Percentiles rank a stretch among this genome's conserved stretches.
Evolutionary conservation across 2,329 filamentous ascomycete species (phyloP).

Genomic region (Celoporthe dispersa): DNA sequence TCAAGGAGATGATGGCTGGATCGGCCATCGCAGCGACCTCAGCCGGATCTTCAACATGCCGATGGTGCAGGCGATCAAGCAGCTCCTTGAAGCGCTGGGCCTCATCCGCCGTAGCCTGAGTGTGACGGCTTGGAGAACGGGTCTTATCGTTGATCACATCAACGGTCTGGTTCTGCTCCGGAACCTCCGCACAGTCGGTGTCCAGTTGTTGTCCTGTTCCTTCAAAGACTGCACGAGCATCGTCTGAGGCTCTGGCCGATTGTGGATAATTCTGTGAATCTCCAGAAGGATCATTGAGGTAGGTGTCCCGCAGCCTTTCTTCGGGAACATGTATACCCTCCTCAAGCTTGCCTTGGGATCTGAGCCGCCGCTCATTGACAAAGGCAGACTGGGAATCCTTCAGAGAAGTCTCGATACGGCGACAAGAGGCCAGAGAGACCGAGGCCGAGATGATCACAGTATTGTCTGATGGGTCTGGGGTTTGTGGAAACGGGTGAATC

Average conservation of each 20-base stretch:
- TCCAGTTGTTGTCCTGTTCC: neutral
- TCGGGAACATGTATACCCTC: neutral
- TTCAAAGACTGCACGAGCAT: neutral
- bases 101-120: conserved; percentile 16
- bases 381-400: neutral
- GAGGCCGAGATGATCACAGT: conserved; percentile 27
- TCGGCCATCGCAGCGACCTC: conserved; percentile 1
- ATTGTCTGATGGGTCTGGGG: conserved; percentile 13
- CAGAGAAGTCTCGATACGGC: neutral
- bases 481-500: conserved; percentile 19
- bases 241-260: neutral
- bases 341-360: neutral
- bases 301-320: neutral
- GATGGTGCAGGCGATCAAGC: conserved; percentile 22
- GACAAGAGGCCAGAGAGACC: neutral
- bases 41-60: neutral
- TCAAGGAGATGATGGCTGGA: conserved; percentile 19
- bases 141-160: conserved; percentile 13
- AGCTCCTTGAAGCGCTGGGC: conserved; percentile 21
- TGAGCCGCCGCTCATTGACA: neutral
- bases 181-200: conserved; percentile 1
- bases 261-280: neutral
- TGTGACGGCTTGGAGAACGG: neutral
- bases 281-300: neutral
- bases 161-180: conserved; percentile 20